Evolutionary conservation across 2,329 filamentous ascomycete species (phyloP), one percentile per base, ranked within the genome.

Genomic region (Diaporthe sp.): DNA sequence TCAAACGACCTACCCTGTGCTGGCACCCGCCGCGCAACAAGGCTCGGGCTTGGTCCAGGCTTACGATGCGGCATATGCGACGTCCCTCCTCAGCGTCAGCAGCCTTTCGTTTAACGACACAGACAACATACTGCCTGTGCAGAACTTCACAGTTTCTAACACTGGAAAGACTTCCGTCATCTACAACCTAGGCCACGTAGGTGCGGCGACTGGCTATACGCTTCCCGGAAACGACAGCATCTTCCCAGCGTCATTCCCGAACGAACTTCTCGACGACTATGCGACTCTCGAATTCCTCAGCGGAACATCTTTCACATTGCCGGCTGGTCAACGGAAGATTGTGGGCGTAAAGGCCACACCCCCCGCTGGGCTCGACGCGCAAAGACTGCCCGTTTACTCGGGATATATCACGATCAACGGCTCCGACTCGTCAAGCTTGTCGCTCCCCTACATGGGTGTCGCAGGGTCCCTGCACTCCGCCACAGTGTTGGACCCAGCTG

Each of bases 21-120:
- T 90, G 0, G 88, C 89, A 0, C 90, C 91, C 0, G 88, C 91
- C 17, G 81, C 87, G 4, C 91, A 93, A 78, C 89, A 92, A 77
- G 91, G 91, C 15, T 88, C 82, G 37, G 91, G 91, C 50, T 82
- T 92, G 17, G 82, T 93, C 65, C 89, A 91, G 77, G 91, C 89
- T 5, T 88, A 88, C 75, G 88, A 91, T 73, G 89, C 90, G 4
- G 88, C 90, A 8, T 86, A 88, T 77, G 83, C 88, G 22, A 89
- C 85, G 3, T 87, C 87, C 2, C 78, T 89, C 17, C 82, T 92
- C 27, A 87, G 86, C 77, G 86, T 85, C 13, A 88, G 88, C n/a
- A 89, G 87, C 79, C 81, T 93, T 19, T 86, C 89, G 4, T 92
- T 92, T 82, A 92, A 93, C 79, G 91, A 93, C 80, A 91, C 90